Conservation (phyloP, 2,329 filamentous ascomycete genomes). For the Zelopaecilomyces penicillatus region DNA sequence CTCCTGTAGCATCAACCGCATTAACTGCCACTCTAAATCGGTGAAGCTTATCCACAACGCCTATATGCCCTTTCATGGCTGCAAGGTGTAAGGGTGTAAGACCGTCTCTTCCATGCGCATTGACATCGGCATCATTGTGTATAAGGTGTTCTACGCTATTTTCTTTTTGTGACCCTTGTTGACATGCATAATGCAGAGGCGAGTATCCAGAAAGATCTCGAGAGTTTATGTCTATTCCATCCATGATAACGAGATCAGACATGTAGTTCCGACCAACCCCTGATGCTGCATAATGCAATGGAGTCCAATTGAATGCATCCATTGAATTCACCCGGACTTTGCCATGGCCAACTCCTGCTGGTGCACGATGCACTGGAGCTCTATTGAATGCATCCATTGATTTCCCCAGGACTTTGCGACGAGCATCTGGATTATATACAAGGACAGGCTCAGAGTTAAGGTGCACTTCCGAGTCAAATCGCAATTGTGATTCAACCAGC, state of each 20-base stretch:
- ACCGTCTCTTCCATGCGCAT: background rate
- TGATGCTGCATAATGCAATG: constrained; percentile 4
- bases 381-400: background rate
- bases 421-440: background rate
- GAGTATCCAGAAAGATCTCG: constrained; percentile 1
- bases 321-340: too few species aligned
- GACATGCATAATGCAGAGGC: constrained; percentile 3
- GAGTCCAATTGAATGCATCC: constrained; percentile 2
- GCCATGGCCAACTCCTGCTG: too few species aligned
- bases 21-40: too few species aligned
- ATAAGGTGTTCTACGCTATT: background rate
- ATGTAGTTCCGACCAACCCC: background rate
- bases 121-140: background rate
- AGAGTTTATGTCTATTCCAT: background rate
- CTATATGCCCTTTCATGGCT: background rate
- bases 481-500: too few species aligned
- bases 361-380: too few species aligned
- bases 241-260: background rate
- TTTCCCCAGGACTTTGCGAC: background rate
- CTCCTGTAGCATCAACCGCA: too few species aligned
- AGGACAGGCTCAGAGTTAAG: background rate
- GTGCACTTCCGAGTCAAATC: background rate
- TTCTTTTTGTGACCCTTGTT: background rate
- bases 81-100: constrained; percentile 3
- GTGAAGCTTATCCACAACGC: background rate